Evolutionary conservation across 2,329 filamentous ascomycete species (phyloP).

Genomic region (Fusarium mundagurra): DNA sequence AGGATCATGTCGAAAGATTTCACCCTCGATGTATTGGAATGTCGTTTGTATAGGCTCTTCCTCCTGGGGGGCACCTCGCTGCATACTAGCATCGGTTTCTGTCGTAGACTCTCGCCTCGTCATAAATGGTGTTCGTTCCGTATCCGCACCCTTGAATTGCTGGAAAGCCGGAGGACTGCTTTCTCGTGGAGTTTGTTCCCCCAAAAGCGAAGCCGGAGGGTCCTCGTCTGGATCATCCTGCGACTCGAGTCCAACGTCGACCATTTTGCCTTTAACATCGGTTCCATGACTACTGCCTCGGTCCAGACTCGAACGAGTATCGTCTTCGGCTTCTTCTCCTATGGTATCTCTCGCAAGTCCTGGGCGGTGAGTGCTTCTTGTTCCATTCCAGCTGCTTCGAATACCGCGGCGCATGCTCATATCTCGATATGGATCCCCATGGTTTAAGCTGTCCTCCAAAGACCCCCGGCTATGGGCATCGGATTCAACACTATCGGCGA

Average conservation of each 20-base stretch:
- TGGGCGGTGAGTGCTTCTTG: slow-evolving; percentile 53
- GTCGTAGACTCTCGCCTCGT: slow-evolving; percentile 55
- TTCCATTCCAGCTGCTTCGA: slow-evolving; percentile 72
- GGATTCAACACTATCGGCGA: slow-evolving; percentile 86
- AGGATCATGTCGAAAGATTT: slow-evolving; percentile 83
- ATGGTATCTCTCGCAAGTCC: slow-evolving; percentile 45
- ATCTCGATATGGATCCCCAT: slow-evolving; percentile 55
- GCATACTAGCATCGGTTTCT: slow-evolving; percentile 58
- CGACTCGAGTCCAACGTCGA: slow-evolving; percentile 85
- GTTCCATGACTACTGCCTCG: slow-evolving; percentile 43
- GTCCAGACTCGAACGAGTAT: slow-evolving; percentile 48
- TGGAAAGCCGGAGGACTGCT: slow-evolving; percentile 71
- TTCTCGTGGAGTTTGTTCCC: slow-evolving; percentile 60
- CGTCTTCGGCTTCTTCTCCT: slow-evolving; percentile 56
- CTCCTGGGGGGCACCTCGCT: slow-evolving; percentile 50
- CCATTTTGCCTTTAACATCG: slow-evolving; percentile 72
- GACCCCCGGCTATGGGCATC: slow-evolving; percentile 62
- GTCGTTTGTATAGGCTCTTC: slow-evolving; percentile 52
- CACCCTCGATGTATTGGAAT: slow-evolving; percentile 67
- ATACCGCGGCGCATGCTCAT: slow-evolving; percentile 63
- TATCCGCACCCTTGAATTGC: slow-evolving; percentile 58
- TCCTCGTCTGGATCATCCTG: slow-evolving; percentile 66
- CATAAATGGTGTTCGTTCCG: slow-evolving; percentile 52
- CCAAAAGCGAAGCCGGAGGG: slow-evolving; percentile 68
- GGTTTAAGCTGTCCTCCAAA: slow-evolving; percentile 46